Percentiles rank a stretch among this genome's conserved stretches.
These are phyloP conservation scores for Pseudonitzschia pungens DNA, from an alignment of 108 stramenopile species.

Conservation along the genomic window DNA sequence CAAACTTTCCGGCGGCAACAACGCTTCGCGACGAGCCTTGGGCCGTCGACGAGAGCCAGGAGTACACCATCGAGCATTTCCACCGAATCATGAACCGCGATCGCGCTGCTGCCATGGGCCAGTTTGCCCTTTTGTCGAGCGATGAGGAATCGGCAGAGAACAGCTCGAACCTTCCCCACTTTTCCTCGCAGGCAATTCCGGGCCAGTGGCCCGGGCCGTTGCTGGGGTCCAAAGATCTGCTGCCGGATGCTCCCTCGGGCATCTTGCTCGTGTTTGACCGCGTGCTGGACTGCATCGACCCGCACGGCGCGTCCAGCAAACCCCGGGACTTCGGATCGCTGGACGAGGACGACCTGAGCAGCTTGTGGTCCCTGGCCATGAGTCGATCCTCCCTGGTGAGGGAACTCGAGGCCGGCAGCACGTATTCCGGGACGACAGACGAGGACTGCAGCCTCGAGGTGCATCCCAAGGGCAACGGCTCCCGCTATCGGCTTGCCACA, in stretches of 20 bases:
- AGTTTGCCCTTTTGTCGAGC: background rate
- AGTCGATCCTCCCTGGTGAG: background rate
- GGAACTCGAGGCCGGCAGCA: background rate
- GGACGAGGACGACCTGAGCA: constrained; percentile 1
- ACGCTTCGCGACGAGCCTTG: background rate
- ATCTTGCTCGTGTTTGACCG: constrained; percentile 16
- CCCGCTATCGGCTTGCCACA: background rate
- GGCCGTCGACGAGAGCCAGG: background rate
- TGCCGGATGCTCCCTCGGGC: constrained; percentile 3
- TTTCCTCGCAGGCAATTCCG: background rate
- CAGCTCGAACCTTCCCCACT: background rate
- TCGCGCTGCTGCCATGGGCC: background rate
- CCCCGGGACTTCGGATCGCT: background rate
- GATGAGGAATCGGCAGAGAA: background rate
- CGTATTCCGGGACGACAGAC: background rate
- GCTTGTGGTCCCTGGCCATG: background rate
- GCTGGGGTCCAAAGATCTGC: background rate
- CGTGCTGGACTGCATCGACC: constrained; percentile 19
- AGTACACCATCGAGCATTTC: background rate
- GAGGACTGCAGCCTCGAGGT: background rate
- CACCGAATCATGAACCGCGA: background rate
- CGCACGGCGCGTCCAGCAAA: background rate
- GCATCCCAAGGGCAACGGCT: background rate
- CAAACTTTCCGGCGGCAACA: background rate
- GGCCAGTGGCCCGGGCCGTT: background rate